Base-by-base conservation (phyloP, 345 rosid genomes). In the Salix dunnii region DNA sequence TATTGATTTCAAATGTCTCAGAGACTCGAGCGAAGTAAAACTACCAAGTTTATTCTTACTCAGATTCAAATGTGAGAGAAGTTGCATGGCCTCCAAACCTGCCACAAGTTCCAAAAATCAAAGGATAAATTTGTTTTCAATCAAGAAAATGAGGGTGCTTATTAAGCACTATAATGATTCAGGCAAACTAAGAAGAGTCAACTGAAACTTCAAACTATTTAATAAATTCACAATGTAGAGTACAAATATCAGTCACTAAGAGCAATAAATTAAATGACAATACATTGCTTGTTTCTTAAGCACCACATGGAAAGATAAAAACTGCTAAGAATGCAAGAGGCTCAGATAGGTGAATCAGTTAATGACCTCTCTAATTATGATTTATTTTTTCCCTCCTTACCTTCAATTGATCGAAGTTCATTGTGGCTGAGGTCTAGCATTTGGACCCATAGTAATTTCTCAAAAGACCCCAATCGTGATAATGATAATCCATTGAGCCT, bases 341-440 rank as follows among this genome's bases (percentile, higher is more conserved):
- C 49, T 65, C 60, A 76, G 60, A 42, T 40, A 25, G 43, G 33
- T 11, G 49, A 36, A 31, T 71, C 49, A 42, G 2, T 7, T 6
- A 9, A 66, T 43, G 36, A 43, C 27, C 13, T 16, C 9, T 20
- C 28, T 25, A 6, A 76, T 28, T 68, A 63, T 21, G 16, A 40
- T 40, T 2, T 40, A 9, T 40, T 10, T 40, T 0, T 2, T 2
- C 35, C n/a, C 16, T 36, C 11, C 9, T 75, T 85, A 90, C 98
- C 99, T 90, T 96, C 94, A 63, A 93, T 75, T 73, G 98, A 93
- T 73, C 42, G 89, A 55, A 96, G 90, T 75, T 96, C 94, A 64
- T 93, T 93, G 80, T 88, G 87, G 85, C 98, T 87, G 70, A 96
- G 92, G 83, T 96, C 97, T 80, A 93, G 86, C 87, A 91, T 89